Base-by-base conservation (phyloP, 2,329 filamentous ascomycete species). In the Thelonectria discophora region DNA sequence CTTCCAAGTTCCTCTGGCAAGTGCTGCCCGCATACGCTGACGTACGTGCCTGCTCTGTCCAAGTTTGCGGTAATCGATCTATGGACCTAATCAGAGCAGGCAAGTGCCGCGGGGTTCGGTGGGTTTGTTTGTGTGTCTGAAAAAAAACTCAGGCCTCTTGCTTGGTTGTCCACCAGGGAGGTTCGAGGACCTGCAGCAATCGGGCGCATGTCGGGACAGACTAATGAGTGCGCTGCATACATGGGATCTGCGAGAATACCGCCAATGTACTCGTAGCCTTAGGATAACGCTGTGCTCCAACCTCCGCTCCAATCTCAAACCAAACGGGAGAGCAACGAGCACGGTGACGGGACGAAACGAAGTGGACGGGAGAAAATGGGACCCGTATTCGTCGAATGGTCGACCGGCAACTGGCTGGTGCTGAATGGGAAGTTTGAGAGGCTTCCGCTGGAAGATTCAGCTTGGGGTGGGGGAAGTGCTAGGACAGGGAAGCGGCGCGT, bases 271-370 rank as follows among this genome's bases (percentile, higher is more conserved):
- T 13, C 11, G 11, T 37, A 37, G 3, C 3, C 21, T n/a, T n/a
- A n/a, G n/a, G n/a, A n/a, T n/a, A n/a, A 24, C 34, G n/a, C 18
- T 10, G n/a, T 37, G 43, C 27, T 34, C 54, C 54, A 43, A 34
- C 37, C 46, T 48, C 17, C 20, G 18, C 20, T 45, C 47, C 46
- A 49, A 18, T 18, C 9, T 32, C 54, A 45, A 58, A 43, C 55
- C 52, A 52, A 40, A 56, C 60, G 65, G 63, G 66, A 66, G 65
- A 69, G 65, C 55, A 65, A 59, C 51, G 45, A 60, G 55, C 50
- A 65, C 60, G 60, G 46, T 56, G 57, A 69, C 65, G 68, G 68
- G 63, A 70, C 63, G 69, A 69, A 65, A 67, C 58, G 52, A 61
- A 56, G 56, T 39, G 46, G 49, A 55, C 54, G 62, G 65, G 61